A percentile compares a stretch with the other conserved stretches of the same genome.
Conservation (phyloP, 257 asterid genomes). For the Gynochthodes officinalis region DNA sequence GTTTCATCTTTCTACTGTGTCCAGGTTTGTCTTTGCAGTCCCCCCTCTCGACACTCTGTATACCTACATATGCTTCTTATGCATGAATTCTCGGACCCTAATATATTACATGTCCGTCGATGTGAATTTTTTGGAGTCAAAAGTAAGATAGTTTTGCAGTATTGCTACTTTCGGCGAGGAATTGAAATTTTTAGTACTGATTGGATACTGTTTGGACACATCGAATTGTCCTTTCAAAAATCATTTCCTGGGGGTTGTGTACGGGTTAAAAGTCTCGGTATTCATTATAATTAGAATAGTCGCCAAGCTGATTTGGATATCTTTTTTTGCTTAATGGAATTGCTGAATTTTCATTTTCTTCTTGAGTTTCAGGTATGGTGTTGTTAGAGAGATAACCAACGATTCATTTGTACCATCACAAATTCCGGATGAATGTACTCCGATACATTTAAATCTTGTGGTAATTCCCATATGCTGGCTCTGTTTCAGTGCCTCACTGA, state of each 20-base stretch:
- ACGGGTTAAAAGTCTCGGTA: neutral
- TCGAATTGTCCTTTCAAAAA: neutral
- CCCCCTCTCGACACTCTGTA: neutral
- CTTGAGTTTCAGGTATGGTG: constrained; percentile 55
- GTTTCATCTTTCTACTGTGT: constrained; percentile 65
- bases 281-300: neutral
- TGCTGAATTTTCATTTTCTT: neutral
- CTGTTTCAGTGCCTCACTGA: neutral
- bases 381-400: constrained; percentile 48
- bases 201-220: no score
- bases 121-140: neutral
- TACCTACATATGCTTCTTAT: neutral
- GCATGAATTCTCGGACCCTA: neutral
- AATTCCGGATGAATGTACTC: constrained; percentile 65
- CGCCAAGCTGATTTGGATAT: no score
- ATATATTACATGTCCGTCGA: neutral
- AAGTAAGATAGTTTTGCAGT: no score
- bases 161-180: neutral
- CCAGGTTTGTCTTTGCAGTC: constrained; percentile 41
- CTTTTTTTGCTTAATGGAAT: neutral
- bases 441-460: constrained; percentile 88
- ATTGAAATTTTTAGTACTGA: neutral
- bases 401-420: constrained; percentile 48
- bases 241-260: neutral
- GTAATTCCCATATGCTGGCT: constrained; percentile 34